A percentile compares a stretch with the other conserved stretches of the same genome.
Evolutionary conservation across 495 filamentous ascomycete species (phyloP).

Genomic region (Xylaria venustula): DNA sequence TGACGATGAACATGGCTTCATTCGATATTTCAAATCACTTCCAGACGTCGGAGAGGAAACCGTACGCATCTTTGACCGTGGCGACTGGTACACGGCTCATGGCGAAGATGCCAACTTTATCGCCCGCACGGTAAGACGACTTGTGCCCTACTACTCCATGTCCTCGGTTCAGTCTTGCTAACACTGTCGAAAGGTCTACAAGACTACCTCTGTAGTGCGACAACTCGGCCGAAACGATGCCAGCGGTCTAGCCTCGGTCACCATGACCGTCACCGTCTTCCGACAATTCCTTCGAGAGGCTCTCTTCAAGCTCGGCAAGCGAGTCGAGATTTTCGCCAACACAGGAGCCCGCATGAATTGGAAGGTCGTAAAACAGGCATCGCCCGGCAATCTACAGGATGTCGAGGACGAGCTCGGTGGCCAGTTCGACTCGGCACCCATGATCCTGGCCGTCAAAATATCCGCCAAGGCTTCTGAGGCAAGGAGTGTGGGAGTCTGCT

Average conservation of each 20-base stretch:
- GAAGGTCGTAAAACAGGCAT: constrained; percentile 88
- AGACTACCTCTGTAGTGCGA: constrained; percentile 91
- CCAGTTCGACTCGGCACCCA: constrained; percentile 82
- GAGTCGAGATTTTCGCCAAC: constrained; percentile 86
- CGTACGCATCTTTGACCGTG: constrained; percentile 88
- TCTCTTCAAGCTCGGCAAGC: constrained; percentile 83
- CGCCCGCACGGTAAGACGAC: constrained; percentile 64
- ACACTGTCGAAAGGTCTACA: constrained; percentile 62
- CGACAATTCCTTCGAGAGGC: constrained; percentile 94
- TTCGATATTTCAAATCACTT: constrained; percentile 86
- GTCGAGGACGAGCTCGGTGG: constrained; percentile 94
- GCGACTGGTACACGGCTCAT: constrained; percentile 93
- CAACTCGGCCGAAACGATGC: constrained; percentile 81
- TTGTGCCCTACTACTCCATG: not conserved
- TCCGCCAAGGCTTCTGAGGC: constrained; percentile 82
- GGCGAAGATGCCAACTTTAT: constrained; percentile 92
- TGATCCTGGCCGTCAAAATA: constrained; percentile 93
- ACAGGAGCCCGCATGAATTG: constrained; percentile 75
- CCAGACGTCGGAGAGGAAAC: constrained; percentile 66
- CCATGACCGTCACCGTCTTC: constrained; percentile 89
- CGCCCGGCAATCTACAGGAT: constrained; percentile 94
- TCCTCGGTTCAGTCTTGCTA: constrained; percentile 33
- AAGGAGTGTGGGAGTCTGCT: constrained; percentile 88
- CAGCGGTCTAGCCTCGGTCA: constrained; percentile 85
- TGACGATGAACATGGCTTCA: constrained; percentile 95